Base-by-base conservation (phyloP, 257 asterid genomes). In the Lantana camara region DNA sequence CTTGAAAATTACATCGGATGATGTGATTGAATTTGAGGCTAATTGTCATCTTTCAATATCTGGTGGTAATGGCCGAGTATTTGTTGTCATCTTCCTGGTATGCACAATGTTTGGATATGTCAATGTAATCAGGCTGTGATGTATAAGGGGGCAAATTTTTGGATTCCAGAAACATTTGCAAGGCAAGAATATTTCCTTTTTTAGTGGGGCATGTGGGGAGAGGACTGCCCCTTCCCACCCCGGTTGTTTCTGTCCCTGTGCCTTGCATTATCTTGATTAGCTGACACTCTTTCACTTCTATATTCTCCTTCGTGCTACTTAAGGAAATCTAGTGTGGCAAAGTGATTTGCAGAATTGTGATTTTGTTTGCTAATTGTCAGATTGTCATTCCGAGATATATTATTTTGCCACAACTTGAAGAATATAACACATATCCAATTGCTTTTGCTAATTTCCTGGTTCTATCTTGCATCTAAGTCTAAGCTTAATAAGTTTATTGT, bases 11-110 rank as follows among this genome's bases (percentile, higher is more conserved):
- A 13, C 29, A 35, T 53, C 3, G 16, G 16, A 3, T 30, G 40
- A 22, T 44, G n/a, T 30, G 51, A 67, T 51, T 17, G n/a, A n/a
- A n/a, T n/a, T n/a, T n/a, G 58, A 21, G 66, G 34, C 8, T 30
- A 57, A 21, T 23, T 64, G 57, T 29, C 15, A 21, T 47, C 3
- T 67, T 67, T 32, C 7, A 35, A 37, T 67, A 62, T 57, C 29
- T 9, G 32, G 27, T 29, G 15, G 5, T 32, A 9, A 20, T 52
- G 44, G 38, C 58, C 51, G 52, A 38, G 7, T 9, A 17, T 46
- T 46, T 56, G 30, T n/a, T 47, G 48, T 52, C 56, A 38, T 37
- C 27, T 29, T 69, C 20, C 40, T 37, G 42, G 12, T 29, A 29
- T 48, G 12, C 37, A 20, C 44, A 10, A 27, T 60, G 27, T 41